Evolutionary conservation across 2,329 filamentous ascomycete genomes (phyloP).

Genomic region (Cladorrhinum sp.): DNA sequence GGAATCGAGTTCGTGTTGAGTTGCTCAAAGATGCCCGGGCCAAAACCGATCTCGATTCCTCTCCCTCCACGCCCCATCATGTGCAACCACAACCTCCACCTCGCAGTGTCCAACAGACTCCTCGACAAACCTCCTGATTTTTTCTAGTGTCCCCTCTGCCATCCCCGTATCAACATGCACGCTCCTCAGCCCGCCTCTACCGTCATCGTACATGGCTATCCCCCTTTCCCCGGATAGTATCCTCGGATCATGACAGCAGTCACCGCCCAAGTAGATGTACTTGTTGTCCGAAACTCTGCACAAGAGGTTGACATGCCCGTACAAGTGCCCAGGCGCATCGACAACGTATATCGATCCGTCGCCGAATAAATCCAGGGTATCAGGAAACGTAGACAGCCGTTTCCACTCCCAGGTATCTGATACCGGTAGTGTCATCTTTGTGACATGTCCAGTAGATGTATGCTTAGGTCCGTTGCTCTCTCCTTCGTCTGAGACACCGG

Average conservation of each 20-base stretch:
- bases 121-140: conserved; percentile 38
- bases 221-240: conserved; percentile 50
- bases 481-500: background rate
- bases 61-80: conserved; percentile 48
- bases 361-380: conserved; percentile 44
- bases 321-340: conserved; percentile 49
- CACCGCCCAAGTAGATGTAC: conserved; percentile 51
- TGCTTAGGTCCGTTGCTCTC: conserved; percentile 17
- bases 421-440: background rate
- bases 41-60: conserved; percentile 34
- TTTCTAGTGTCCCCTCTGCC: conserved; percentile 42
- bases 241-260: conserved; percentile 52
- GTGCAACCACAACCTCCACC: conserved; percentile 50
- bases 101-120: conserved; percentile 28
- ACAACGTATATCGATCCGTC: conserved; percentile 47
- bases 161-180: conserved; percentile 48
- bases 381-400: conserved; percentile 42
- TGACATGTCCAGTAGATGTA: conserved; percentile 16
- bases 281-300: conserved; percentile 37
- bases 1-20: too few species aligned
- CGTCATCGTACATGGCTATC: conserved; percentile 49
- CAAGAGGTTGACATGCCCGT: conserved; percentile 51
- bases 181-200: conserved; percentile 42
- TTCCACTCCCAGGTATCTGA: conserved; percentile 37
- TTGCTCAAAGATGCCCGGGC: conserved; percentile 29